phyloP scores from a whole-genome alignment of 2,329 filamentous ascomycete species.

The Sporothrix inflata region DNA sequence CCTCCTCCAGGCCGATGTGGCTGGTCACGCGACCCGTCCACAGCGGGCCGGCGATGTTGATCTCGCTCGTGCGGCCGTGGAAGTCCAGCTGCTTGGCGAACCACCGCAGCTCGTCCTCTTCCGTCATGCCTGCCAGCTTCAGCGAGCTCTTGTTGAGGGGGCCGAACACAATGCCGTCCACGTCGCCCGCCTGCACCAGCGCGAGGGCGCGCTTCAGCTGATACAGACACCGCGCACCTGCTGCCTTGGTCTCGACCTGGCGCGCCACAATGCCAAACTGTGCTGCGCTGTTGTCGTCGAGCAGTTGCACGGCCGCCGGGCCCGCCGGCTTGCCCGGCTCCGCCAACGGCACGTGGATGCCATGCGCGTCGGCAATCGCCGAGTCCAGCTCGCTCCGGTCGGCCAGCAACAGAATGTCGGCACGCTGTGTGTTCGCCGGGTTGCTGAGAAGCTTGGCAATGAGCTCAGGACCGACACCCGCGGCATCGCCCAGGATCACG shows the following conservation, averaged over 20 bases:
- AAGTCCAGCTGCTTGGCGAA: constrained; percentile 6
- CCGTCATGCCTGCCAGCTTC: background rate
- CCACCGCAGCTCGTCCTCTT: constrained; percentile 15
- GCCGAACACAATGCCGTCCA: constrained; percentile 7
- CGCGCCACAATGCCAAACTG: background rate
- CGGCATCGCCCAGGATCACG: background rate
- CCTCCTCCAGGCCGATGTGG: background rate
- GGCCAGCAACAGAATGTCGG: background rate
- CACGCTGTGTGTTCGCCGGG: background rate
- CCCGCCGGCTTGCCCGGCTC: background rate
- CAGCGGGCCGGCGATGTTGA: constrained; percentile 3
- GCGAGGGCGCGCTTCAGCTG: constrained; percentile 1
- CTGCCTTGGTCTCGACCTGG: background rate
- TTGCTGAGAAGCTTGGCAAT: background rate
- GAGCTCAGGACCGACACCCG: background rate
- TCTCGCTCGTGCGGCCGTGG: background rate
- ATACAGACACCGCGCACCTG: background rate
- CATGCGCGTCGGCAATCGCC: background rate
- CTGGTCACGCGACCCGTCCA: background rate
- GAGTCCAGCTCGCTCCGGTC: constrained; percentile 3
- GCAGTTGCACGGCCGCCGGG: background rate
- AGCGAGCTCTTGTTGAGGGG: background rate
- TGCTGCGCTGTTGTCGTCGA: background rate
- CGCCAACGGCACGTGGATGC: background rate
- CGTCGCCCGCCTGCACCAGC: background rate